Evolutionary conservation across 1,139 yeast species (phyloP).

Genomic region (Suhomyces bokatorum): DNA sequence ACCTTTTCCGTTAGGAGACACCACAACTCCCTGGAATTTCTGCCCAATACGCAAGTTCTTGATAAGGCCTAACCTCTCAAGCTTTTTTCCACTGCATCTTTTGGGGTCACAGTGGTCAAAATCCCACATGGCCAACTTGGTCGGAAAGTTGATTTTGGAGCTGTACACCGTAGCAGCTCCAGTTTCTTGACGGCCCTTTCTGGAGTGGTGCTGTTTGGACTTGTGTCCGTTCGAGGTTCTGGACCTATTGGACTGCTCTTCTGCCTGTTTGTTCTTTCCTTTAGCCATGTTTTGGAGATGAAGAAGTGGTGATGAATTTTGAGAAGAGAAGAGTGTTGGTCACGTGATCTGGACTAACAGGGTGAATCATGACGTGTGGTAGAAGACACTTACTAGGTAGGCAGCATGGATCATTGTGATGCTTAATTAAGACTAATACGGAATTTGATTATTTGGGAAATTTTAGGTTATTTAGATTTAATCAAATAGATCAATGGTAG

Average conservation of each 20-base stretch:
- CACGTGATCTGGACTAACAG: neutral
- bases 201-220: constrained; percentile 52
- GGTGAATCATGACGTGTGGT: too few species aligned
- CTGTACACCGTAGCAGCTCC: constrained; percentile 17
- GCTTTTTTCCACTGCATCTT: constrained; percentile 92
- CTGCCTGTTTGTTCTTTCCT: constrained; percentile 62
- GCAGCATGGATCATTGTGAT: too few species aligned
- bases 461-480: too few species aligned
- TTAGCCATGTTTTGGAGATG: constrained; percentile 48
- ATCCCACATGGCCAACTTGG: constrained; percentile 88
- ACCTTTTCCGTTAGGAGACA: constrained; percentile 87
- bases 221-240: constrained; percentile 60
- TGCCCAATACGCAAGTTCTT: constrained; percentile 82
- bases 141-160: constrained; percentile 50
- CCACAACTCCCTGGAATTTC: constrained; percentile 86
- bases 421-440: too few species aligned
- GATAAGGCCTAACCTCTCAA: constrained; percentile 85
- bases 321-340: neutral
- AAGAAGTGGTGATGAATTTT: neutral
- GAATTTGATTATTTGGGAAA: too few species aligned
- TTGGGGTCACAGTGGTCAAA: constrained; percentile 99
- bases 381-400: too few species aligned
- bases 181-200: constrained; percentile 51
- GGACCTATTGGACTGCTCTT: constrained; percentile 35
- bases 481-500: too few species aligned